Percentiles rank a stretch among this genome's conserved stretches.
Conservation (phyloP, 257 asterid species). For the Primulina huaijiensis region DNA sequence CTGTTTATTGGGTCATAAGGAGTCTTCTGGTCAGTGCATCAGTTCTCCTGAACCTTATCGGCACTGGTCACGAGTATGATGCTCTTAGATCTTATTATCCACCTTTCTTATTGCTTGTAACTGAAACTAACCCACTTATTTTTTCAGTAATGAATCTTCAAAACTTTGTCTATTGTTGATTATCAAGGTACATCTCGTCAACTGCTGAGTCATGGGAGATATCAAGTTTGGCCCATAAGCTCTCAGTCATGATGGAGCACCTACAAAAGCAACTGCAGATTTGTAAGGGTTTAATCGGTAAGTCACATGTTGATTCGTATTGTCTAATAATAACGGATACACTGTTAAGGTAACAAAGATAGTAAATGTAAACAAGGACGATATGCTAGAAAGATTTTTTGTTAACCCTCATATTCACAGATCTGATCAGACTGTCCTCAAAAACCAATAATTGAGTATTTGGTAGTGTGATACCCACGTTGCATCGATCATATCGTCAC, state of each 20-base stretch:
- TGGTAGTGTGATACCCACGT: not conserved
- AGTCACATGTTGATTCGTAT: not conserved
- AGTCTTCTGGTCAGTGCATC: slow-evolving; percentile 61
- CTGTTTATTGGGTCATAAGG: slow-evolving; percentile 68
- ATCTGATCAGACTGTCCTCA: not conserved
- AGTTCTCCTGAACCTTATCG: slow-evolving; percentile 55
- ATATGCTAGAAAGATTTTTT: not conserved
- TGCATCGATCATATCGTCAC: not conserved
- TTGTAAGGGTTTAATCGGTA: slow-evolving; percentile 39
- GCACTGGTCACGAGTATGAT: slow-evolving; percentile 72
- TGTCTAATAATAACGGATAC: not conserved
- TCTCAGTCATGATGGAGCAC: slow-evolving; percentile 50
- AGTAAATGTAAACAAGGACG: not conserved
- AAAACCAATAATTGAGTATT: too few relatives aligned
- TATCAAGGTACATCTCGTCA: slow-evolving; percentile 41
- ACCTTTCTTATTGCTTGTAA: not conserved
- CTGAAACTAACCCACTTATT: not conserved
- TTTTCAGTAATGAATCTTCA: not conserved
- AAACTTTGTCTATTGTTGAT: not conserved
- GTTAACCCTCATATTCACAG: not conserved
- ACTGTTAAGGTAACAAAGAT: not conserved
- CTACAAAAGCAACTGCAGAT: slow-evolving; percentile 32
- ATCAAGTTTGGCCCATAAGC: slow-evolving; percentile 55
- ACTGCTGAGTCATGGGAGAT: slow-evolving; percentile 63
- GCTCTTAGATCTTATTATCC: not conserved